A percentile compares a stretch with the other conserved stretches of the same genome.
Evolutionary conservation across 805 yeast genomes (phyloP).

Genomic region (Candida boleticola): DNA sequence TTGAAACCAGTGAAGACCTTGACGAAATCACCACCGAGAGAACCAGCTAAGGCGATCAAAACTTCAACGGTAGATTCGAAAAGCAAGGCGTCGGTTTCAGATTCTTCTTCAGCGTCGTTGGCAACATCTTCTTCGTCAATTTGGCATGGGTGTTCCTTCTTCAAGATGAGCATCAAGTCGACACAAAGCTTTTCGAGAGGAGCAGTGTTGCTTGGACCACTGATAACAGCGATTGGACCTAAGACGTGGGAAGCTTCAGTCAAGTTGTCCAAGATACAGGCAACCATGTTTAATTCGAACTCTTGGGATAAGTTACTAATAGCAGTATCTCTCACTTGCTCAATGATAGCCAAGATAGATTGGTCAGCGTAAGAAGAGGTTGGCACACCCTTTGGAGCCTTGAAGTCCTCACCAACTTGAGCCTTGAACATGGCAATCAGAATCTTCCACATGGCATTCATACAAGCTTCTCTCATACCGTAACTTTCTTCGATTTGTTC

Average conservation of each 20-base stretch:
- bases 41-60: slow-evolving; percentile 68
- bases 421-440: slow-evolving; percentile 65
- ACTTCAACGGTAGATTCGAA: slow-evolving; percentile 87
- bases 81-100: slow-evolving; percentile 59
- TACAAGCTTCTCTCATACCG: slow-evolving; percentile 87
- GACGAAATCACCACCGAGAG: slow-evolving; percentile 76
- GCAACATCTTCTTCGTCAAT: slow-evolving; percentile 66
- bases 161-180: slow-evolving; percentile 69
- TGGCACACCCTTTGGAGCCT: slow-evolving; percentile 64
- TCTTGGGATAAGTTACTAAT: slow-evolving; percentile 68
- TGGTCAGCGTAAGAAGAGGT: slow-evolving; percentile 58
- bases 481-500: slow-evolving; percentile 83
- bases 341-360: slow-evolving; percentile 56
- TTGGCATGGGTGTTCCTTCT: slow-evolving; percentile 84
- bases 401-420: slow-evolving; percentile 44
- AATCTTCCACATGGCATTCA: slow-evolving; percentile 80
- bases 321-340: slow-evolving; percentile 65
- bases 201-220: slow-evolving; percentile 50
- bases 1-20: slow-evolving; percentile 72
- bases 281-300: slow-evolving; percentile 79
- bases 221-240: slow-evolving; percentile 73
- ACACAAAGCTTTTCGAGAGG: slow-evolving; percentile 65
- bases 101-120: slow-evolving; percentile 55
- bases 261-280: slow-evolving; percentile 70
- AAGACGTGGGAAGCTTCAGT: slow-evolving; percentile 64